A percentile compares a stretch with the other conserved stretches of the same genome.
Conservation (phyloP, 1,284 basidiomycete species). For the Takashimella tepidaria region DNA sequence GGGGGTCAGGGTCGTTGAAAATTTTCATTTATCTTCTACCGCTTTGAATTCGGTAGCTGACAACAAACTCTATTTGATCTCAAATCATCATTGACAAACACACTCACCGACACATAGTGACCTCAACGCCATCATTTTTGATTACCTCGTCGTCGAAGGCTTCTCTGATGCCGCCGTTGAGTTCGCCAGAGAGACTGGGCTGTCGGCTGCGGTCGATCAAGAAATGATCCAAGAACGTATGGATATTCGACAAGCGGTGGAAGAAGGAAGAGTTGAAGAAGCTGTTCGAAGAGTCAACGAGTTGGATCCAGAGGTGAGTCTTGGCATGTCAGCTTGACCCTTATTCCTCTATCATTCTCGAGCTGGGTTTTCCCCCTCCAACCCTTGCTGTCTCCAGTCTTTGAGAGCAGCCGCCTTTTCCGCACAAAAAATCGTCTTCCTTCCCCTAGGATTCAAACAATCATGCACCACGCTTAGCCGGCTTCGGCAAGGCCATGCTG, state of each 20-base stretch:
- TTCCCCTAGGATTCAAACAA: constrained; percentile 68
- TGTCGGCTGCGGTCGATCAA: constrained; percentile 66
- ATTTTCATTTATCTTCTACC: constrained; percentile 5
- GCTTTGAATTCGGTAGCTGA: constrained; percentile 1
- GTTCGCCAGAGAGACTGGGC: constrained; percentile 80
- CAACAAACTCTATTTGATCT: no score
- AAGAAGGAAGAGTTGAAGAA: constrained; percentile 89
- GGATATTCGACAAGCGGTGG: constrained; percentile 87
- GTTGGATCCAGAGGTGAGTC: constrained; percentile 88
- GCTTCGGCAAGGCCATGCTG: constrained; percentile 46
- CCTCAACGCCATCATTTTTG: constrained; percentile 91
- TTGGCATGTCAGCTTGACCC: constrained; percentile 12
- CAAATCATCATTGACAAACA: no score
- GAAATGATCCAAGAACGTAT: constrained; percentile 89
- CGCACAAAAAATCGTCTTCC: constrained; percentile 17
- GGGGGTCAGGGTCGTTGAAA: no score
- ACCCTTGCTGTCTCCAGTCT: no score
- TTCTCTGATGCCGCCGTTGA: constrained; percentile 94
- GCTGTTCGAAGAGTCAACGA: constrained; percentile 92
- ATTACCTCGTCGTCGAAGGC: constrained; percentile 96
- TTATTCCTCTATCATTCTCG: no score
- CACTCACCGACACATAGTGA: no score
- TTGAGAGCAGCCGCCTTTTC: constrained; percentile 1
- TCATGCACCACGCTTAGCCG: constrained; percentile 99
- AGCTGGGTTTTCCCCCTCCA: no score